Conservation (phyloP, 2,329 filamentous ascomycete genomes). For the Calonectria naviculata region DNA sequence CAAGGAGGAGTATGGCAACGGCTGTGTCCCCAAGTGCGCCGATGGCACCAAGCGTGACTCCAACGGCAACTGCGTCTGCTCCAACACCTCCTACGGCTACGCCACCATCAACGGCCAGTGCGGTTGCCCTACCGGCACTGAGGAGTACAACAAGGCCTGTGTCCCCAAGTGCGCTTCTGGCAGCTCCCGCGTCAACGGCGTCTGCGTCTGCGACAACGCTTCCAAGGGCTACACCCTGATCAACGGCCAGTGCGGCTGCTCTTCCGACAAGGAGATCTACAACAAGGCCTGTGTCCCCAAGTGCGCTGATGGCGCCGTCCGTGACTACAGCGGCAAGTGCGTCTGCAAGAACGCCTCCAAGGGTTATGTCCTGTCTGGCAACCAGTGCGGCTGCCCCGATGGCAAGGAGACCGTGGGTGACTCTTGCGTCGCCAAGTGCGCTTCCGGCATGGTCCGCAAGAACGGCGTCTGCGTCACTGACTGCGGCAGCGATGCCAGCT, state of each 20-base stretch:
- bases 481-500: background rate
- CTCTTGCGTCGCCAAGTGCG: background rate
- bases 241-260: background rate
- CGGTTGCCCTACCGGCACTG: background rate
- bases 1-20: background rate
- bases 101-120: background rate
- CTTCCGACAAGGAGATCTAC: background rate
- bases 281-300: background rate
- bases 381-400: background rate
- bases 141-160: background rate
- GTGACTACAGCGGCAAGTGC: background rate
- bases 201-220: background rate
- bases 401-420: background rate
- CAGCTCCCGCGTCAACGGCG: background rate
- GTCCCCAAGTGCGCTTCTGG: background rate
- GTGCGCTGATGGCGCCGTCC: background rate
- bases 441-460: background rate
- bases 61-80: background rate
- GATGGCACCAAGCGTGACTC: background rate
- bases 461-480: background rate
- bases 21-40: background rate
- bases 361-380: background rate
- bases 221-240: background rate
- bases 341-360: background rate
- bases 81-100: background rate